Evolutionary conservation across 305 asterid genomes (phyloP), one percentile per base, ranked within the genome.

Genomic region (Rubia tinctorum): DNA sequence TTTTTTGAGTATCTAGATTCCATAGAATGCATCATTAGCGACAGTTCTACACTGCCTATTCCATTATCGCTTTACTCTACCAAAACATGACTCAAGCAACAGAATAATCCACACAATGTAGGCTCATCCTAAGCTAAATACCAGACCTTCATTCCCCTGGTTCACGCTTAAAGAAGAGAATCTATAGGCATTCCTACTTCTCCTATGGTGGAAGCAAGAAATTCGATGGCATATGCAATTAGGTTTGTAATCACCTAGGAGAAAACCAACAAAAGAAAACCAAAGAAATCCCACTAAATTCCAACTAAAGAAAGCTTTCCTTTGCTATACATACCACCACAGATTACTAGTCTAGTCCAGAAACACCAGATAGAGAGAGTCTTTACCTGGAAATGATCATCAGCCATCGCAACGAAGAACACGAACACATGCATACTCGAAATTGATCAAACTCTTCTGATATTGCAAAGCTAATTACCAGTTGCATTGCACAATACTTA

Each of bases 211-310:
- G 98, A 90, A 85, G 97, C 84, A 49, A 49, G 55, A 49, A 14
- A 17, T 49, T 0, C 8, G 20, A 49, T 49, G 59, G 81, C 69
- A 82, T 73, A 82, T 91, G 98, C 96, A 90, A 84, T 78, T 89
- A 86, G 68, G 91, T 94, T 68, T 90, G 91, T 83, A 86, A 79
- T 66, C 96, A 94, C 82, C 81, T 91, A 91, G 96, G 84, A 90
- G 88, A 79, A 96, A 90, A 77, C 89, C 86, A 65, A 94, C 88
- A 92, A 96, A 90, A 40, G 56, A 27, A 27, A 27, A 27, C 39
- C 20, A 1, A 49, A 14, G 20, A 49, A 49, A 47, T 66, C 25
- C 47, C 47, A 37, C 67, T 22, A 15, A 27, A 27, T 25, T 14
- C 59, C 23, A 25, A 25, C 13, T 20, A 14, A 23, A 14, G 0